These are phyloP conservation scores for Salvia hispanica DNA, from an alignment of 257 asterid genomes.

Conservation along the genomic window DNA sequence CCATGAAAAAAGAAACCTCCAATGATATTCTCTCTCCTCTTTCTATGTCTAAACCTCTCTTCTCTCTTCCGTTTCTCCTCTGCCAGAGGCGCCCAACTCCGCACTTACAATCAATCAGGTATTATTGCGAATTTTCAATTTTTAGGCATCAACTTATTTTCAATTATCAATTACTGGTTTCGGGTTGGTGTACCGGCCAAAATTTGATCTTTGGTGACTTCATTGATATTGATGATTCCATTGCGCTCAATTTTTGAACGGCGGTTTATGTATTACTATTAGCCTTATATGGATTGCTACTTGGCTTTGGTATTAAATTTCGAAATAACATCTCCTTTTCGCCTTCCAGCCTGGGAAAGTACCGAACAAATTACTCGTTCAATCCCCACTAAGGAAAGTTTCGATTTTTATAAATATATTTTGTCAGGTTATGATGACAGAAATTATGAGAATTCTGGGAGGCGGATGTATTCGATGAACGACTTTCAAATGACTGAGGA, in stretches of 20 bases:
- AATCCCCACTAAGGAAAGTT: neutral
- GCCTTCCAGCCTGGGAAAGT: neutral
- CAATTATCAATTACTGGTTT: neutral
- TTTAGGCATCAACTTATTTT: neutral
- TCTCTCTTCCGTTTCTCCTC: slow-evolving; percentile 40
- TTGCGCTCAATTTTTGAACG: too few relatives aligned
- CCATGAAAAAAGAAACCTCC: slow-evolving; percentile 29
- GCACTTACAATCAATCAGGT: slow-evolving; percentile 44
- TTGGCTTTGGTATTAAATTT: neutral
- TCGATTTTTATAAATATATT: neutral
- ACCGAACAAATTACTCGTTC: neutral
- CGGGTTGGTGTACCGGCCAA: slow-evolving; percentile 3
- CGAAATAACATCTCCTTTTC: neutral
- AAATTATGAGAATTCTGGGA: slow-evolving; percentile 43
- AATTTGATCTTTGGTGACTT: neutral
- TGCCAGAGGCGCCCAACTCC: slow-evolving; percentile 32
- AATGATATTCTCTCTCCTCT: slow-evolving; percentile 45
- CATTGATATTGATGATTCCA: neutral
- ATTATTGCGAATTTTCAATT: neutral
- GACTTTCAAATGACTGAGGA: slow-evolving; percentile 44
- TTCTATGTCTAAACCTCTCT: slow-evolving; percentile 46
- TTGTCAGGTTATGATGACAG: slow-evolving; percentile 41
- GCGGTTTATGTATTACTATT: too few relatives aligned
- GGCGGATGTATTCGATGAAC: slow-evolving; percentile 49
- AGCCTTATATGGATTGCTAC: too few relatives aligned